A percentile compares a stretch with the other conserved stretches of the same genome.
Evolutionary conservation across 116 monocot species (phyloP).

Genomic region (Iris pallida): DNA sequence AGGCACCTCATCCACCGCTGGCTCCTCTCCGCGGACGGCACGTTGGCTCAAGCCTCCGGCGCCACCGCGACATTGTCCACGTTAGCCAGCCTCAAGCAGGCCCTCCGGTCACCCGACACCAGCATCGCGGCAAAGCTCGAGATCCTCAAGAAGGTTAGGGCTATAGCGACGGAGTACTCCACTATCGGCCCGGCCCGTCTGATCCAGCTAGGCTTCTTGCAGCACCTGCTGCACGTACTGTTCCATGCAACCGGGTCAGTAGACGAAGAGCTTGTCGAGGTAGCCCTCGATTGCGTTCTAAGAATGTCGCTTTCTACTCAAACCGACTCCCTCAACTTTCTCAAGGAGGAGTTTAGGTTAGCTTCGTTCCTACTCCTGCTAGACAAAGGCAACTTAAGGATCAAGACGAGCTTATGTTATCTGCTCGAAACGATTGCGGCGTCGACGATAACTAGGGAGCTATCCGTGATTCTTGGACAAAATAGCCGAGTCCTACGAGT

Average conservation of each 20-base stretch:
- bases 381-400: conserved; percentile 29
- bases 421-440: conserved; percentile 38
- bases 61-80: conserved; percentile 20
- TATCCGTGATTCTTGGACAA: conserved; percentile 16
- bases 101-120: conserved; percentile 19
- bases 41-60: not conserved
- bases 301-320: conserved; percentile 31
- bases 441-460: conserved; percentile 17
- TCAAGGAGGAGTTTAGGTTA: conserved; percentile 24
- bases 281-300: conserved; percentile 60
- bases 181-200: conserved; percentile 33
- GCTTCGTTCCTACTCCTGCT: conserved; percentile 34
- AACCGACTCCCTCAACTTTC: conserved; percentile 31
- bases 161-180: conserved; percentile 51
- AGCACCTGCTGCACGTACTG: conserved; percentile 36
- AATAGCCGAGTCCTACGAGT: conserved; percentile 13
- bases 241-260: not conserved
- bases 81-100: conserved; percentile 32
- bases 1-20: conserved; percentile 77
- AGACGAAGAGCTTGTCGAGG: conserved; percentile 29
- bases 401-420: conserved; percentile 39
- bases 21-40: conserved; percentile 34
- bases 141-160: conserved; percentile 45
- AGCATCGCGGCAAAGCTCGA: conserved; percentile 21
- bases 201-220: conserved; percentile 35